phyloP scores from a whole-genome alignment of 148 eudicot genomes.

The Rhododendron ferrugineum region DNA sequence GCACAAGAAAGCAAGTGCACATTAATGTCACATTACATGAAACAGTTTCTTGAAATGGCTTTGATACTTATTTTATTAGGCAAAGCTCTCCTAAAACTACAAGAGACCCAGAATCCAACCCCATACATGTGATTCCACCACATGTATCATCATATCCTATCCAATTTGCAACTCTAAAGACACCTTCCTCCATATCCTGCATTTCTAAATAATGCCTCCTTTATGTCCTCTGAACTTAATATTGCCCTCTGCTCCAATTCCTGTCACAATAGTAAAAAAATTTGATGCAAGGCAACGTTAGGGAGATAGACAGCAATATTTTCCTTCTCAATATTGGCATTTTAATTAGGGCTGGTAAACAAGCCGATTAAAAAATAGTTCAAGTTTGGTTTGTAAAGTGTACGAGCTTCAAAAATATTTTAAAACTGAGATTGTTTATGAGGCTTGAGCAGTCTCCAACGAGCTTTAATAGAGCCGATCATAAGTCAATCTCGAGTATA shows the following conservation, averaged over 20 bases:
- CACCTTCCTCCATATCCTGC: constrained; percentile 50
- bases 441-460: not conserved
- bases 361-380: not conserved
- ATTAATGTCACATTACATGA: not conserved
- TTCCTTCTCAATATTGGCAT: not conserved
- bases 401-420: not conserved
- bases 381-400: not conserved
- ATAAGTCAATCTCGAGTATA: not conserved
- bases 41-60: not conserved
- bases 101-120: not conserved
- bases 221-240: constrained; percentile 33
- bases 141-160: not conserved
- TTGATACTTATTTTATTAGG: not conserved
- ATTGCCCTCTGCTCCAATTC: constrained; percentile 22
- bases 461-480: not conserved
- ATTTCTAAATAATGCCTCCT: constrained; percentile 35
- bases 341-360: not conserved
- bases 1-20: constrained; percentile 14
- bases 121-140: not conserved
- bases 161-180: constrained; percentile 15
- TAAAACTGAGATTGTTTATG: too few species aligned
- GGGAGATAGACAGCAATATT: constrained; percentile 4
- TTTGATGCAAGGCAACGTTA: not conserved
- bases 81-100: not conserved
- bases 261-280: constrained; percentile 6